Percentiles rank a stretch among this genome's conserved stretches.
Conservation (phyloP, 176 grass and related monocot species). For the Lolium perenne region DNA sequence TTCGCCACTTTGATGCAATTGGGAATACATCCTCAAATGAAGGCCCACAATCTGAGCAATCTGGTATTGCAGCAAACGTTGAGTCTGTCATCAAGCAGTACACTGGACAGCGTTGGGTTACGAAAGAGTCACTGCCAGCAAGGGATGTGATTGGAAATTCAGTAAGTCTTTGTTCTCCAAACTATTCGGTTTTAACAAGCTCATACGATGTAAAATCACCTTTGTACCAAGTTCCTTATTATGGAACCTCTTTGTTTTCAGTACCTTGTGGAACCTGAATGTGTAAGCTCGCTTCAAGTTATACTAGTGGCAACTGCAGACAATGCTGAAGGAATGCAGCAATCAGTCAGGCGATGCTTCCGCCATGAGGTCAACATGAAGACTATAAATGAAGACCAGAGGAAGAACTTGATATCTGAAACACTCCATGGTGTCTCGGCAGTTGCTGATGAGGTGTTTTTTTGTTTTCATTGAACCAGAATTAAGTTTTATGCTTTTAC, state of each 20-base stretch:
- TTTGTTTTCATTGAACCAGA: conserved; percentile 25
- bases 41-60: conserved; percentile 77
- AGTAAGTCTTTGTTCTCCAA: conserved; percentile 50
- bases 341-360: conserved; percentile 83
- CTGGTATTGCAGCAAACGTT: conserved; percentile 72
- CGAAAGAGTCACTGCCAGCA: conserved; percentile 47
- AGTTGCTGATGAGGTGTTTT: conserved; percentile 62
- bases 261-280: conserved; percentile 74
- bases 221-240: conserved; percentile 35
- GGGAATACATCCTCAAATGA: conserved; percentile 76
- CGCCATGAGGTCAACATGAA: conserved; percentile 92
- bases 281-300: conserved; percentile 62
- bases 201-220: conserved; percentile 26
- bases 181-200: conserved; percentile 16
- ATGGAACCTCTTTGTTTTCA: conserved; percentile 43
- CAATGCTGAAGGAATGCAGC: conserved; percentile 78
- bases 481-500: background rate
- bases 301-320: conserved; percentile 87
- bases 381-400: conserved; percentile 79
- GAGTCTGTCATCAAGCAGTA: conserved; percentile 82
- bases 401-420: conserved; percentile 75
- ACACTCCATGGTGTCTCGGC: conserved; percentile 54
- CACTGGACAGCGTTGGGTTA: conserved; percentile 55
- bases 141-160: conserved; percentile 54
- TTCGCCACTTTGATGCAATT: conserved; percentile 84